These are phyloP conservation scores for Chaetomiaceae sp. DNA, from an alignment of 2,329 filamentous ascomycete species.

Conservation along the genomic window DNA sequence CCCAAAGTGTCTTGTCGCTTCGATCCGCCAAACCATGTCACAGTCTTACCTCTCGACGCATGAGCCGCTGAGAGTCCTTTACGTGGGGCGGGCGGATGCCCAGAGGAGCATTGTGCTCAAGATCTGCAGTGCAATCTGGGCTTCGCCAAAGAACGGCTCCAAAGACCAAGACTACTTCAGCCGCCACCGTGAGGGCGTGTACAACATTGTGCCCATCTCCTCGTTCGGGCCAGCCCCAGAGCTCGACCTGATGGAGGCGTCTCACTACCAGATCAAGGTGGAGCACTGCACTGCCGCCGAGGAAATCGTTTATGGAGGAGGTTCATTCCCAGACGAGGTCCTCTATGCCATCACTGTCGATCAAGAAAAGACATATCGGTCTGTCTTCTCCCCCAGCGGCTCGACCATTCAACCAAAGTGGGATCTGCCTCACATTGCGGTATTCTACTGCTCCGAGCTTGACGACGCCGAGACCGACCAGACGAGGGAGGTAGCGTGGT, in stretches of 20 bases:
- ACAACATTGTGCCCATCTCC: conserved; percentile 48
- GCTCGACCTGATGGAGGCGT: conserved; percentile 48
- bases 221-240: conserved; percentile 45
- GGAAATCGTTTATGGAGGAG: conserved; percentile 27
- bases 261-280: conserved; percentile 47
- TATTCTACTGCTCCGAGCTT: conserved; percentile 44
- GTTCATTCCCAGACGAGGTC: conserved; percentile 26
- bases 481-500: conserved; percentile 40
- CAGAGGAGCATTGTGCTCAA: conserved; percentile 41
- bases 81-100: conserved; percentile 40
- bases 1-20: conserved; percentile 36
- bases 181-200: conserved; percentile 39
- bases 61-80: conserved; percentile 46
- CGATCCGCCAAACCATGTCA: conserved; percentile 47
- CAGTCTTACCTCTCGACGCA: conserved; percentile 39
- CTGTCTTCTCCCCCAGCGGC: conserved; percentile 33
- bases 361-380: conserved; percentile 35
- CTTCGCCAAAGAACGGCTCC: conserved; percentile 33
- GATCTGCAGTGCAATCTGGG: conserved; percentile 45
- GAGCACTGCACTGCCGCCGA: conserved; percentile 43
- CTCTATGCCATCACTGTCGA: conserved; percentile 38
- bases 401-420: conserved; percentile 40
- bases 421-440: conserved; percentile 45
- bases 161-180: conserved; percentile 30
- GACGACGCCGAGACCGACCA: conserved; percentile 36